Evolutionary conservation across 805 yeast species (phyloP).

Genomic region (Kazachstania bromeliacearum): DNA sequence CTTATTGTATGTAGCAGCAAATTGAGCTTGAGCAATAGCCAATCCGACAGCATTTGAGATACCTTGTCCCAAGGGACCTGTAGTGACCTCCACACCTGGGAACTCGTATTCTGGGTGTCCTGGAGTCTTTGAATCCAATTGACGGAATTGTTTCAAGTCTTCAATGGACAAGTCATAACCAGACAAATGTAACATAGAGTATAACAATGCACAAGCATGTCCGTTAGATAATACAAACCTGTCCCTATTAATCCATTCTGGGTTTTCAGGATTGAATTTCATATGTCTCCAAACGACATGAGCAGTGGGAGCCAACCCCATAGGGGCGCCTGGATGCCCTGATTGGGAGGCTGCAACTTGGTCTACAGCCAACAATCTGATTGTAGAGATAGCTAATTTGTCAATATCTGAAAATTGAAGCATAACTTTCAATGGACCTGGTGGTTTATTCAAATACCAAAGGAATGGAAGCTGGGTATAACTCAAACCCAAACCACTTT

Average conservation of each 20-base stretch:
- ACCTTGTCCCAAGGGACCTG: constrained; percentile 99
- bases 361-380: constrained; percentile 83
- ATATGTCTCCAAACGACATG: constrained; percentile 75
- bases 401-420: constrained; percentile 54
- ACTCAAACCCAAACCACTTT: no score
- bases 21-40: constrained; percentile 87
- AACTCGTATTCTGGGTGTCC: constrained; percentile 95
- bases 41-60: constrained; percentile 91
- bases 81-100: constrained; percentile 93
- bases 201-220: constrained; percentile 87
- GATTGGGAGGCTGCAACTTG: constrained; percentile 81
- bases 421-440: no score
- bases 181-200: constrained; percentile 73
- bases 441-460: no score
- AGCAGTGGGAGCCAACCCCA: constrained; percentile 95
- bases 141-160: constrained; percentile 86
- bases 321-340: constrained; percentile 99
- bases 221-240: constrained; percentile 93
- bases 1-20: constrained; percentile 90
- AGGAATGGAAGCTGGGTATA: no score
- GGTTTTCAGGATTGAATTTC: constrained; percentile 84
- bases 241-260: constrained; percentile 90
- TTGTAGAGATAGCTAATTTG: constrained; percentile 69
- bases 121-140: constrained; percentile 82
- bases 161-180: constrained; percentile 77